A percentile compares a stretch with the other conserved stretches of the same genome.
These are phyloP conservation scores for Psilocybe tampanensis DNA, from an alignment of 768 basidiomycete genomes.

Conservation along the genomic window DNA sequence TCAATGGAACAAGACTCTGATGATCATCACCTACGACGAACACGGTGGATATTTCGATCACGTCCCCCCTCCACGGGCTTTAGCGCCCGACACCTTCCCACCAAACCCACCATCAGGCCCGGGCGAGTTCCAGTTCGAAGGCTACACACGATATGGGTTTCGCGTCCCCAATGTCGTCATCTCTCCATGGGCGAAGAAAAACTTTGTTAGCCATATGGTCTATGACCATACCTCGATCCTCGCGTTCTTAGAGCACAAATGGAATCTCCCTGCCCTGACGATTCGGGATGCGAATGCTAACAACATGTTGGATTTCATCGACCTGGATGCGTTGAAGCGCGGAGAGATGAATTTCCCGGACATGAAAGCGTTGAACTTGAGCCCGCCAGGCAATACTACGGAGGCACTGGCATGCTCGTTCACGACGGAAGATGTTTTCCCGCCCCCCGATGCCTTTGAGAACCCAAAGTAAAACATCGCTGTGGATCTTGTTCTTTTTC, in stretches of 20 bases:
- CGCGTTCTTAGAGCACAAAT: slow-evolving; percentile 1
- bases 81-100: neutral
- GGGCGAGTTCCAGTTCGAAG: neutral
- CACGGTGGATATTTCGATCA: slow-evolving; percentile 4
- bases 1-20: neutral
- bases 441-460: neutral
- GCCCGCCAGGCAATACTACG: neutral
- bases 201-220: neutral
- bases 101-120: neutral
- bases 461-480: too few relatives aligned
- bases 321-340: neutral
- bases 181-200: neutral
- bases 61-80: neutral
- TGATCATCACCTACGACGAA: slow-evolving; percentile 1
- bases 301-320: slow-evolving; percentile 2
- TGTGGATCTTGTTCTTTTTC: too few relatives aligned
- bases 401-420: neutral
- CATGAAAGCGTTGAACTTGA: neutral
- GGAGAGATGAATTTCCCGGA: neutral
- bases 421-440: neutral
- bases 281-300: slow-evolving; percentile 3
- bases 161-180: neutral
- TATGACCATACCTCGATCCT: slow-evolving; percentile 1
- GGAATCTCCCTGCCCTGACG: slow-evolving; percentile 4
- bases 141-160: neutral